phyloP scores from a whole-genome alignment of 2,329 filamentous ascomycete species.

The Lasiodiplodia sp. region DNA sequence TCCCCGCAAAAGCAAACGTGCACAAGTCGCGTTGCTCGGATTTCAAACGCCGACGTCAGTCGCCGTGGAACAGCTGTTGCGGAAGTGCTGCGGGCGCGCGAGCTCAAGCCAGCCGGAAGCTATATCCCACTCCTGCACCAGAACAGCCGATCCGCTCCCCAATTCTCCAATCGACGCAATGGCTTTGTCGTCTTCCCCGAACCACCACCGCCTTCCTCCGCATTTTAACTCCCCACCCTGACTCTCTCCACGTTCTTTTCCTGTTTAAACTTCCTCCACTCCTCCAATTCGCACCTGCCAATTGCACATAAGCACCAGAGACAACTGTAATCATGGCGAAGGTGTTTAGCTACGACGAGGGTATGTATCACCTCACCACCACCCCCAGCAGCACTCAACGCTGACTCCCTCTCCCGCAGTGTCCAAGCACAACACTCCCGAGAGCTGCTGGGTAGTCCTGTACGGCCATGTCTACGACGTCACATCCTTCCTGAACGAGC shows the following conservation, averaged over 20 bases:
- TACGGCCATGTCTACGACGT: constrained; percentile 91
- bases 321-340: constrained; percentile 62
- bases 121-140: constrained; percentile 29
- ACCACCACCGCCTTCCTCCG: constrained; percentile 12
- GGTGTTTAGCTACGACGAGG: constrained; percentile 71
- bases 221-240: constrained; percentile 11
- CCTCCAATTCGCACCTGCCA: not conserved
- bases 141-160: constrained; percentile 21
- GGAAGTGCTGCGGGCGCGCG: not conserved
- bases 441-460: constrained; percentile 92
- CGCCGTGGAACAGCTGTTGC: not conserved
- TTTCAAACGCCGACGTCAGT: constrained; percentile 28
- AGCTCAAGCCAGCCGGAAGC: constrained; percentile 16
- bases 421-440: constrained; percentile 77
- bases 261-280: not conserved
- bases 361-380: constrained; percentile 47
- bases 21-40: constrained; percentile 14
- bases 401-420: constrained; percentile 59
- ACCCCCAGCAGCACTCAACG: constrained; percentile 33
- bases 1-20: constrained; percentile 5
- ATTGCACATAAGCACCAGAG: not conserved
- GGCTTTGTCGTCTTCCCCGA: constrained; percentile 21
- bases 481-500: constrained; percentile 87
- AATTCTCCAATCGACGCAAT: constrained; percentile 27
- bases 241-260: not conserved